These are phyloP conservation scores for Boletellus ananiceps DNA, from an alignment of 768 basidiomycete species.

Conservation along the genomic window DNA sequence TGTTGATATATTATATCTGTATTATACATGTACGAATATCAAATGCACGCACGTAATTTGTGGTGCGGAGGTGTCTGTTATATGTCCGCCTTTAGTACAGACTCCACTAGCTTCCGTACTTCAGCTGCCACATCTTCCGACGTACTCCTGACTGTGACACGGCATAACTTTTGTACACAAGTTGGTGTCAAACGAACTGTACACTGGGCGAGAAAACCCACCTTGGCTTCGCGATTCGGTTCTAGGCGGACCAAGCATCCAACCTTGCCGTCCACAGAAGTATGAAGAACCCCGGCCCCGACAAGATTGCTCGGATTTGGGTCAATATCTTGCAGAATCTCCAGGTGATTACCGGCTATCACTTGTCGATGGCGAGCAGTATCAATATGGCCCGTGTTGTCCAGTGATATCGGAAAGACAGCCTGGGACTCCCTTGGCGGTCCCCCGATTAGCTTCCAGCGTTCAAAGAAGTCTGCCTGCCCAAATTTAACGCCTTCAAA, in stretches of 20 bases:
- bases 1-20: constrained; percentile 23
- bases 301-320: constrained; percentile 94
- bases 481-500: constrained; percentile 88
- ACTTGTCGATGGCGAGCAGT: constrained; percentile 67
- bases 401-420: constrained; percentile 78
- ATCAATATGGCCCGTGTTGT: constrained; percentile 67
- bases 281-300: constrained; percentile 94
- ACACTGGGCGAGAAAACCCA: constrained; percentile 29
- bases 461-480: constrained; percentile 87
- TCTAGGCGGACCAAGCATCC: constrained; percentile 91
- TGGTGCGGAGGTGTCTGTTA: constrained; percentile 4
- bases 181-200: background rate
- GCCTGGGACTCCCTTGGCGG: constrained; percentile 87
- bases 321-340: constrained; percentile 79
- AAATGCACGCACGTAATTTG: constrained; percentile 4
- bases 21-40: constrained; percentile 19
- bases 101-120: constrained; percentile 52
- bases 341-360: constrained; percentile 71
- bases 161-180: constrained; percentile 62
- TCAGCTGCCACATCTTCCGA: constrained; percentile 83
- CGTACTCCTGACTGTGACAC: constrained; percentile 90
- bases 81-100: constrained; percentile 31
- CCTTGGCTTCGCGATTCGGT: constrained; percentile 95
- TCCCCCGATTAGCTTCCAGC: constrained; percentile 97
- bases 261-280: constrained; percentile 87